Base-by-base conservation (phyloP, 192 early-diverging fungal species). In the Funneliformis mosseae region DNA sequence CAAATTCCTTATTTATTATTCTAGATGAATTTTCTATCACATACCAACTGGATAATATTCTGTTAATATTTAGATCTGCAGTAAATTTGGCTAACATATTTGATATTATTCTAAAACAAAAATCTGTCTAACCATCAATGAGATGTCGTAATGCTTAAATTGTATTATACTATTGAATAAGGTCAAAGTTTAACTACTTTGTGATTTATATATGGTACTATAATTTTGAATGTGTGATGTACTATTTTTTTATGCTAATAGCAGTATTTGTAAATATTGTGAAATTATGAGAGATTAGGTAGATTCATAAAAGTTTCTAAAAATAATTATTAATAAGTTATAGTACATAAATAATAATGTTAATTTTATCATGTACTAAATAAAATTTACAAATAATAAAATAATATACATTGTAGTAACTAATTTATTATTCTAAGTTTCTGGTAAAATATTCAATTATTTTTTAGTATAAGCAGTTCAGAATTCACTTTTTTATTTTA, bases 251-350 rank as follows among this genome's bases (percentile, higher is more conserved):
- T 42, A 42, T 3, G 1, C 38, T 21, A 39, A 72, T 21, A 45
- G 70, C 39, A 41, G 42, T 66, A 8, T 66, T 66, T 14, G 23
- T 27, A 11, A 66, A 1, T 42, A 16, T 72, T 41, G 39, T 41
- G 12, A 72, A 72, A 42, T 72, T 72, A 39, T 4, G 14, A 12
- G 70, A 72, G 42, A 46, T 72, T 72, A 45, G 70, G 70, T 23
- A 72, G 16, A 42, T 72, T 41, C 11, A 8, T 41, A 0, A 72
- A 72, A 42, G 10, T 11, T 46, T 72, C 70, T 11, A 41, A 6
- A 41, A 72, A 72, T 42, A 46, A 0, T 41, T 72, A 72, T 21
- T 50, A 50, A 50, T 50, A 50, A 43, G n/a, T n/a, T n/a, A n/a
- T n/a, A n/a, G n/a, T 43, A 43, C 42, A 43, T 43, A 43, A 50